phyloP scores from a whole-genome alignment of 352 stramenopile genomes.

The Discostella stelligera region DNA sequence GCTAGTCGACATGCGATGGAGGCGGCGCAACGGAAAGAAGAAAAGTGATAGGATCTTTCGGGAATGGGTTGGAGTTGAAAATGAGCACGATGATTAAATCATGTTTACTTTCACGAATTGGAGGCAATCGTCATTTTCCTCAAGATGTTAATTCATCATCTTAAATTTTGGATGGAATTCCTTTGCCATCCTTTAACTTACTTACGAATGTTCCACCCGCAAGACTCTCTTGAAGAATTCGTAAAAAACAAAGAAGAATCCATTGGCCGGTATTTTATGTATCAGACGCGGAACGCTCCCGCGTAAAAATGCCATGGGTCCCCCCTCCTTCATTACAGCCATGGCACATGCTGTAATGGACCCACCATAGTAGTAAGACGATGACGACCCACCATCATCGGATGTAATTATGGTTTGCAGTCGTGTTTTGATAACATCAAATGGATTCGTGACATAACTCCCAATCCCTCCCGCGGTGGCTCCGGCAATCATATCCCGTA shows the following conservation, averaged over 20 bases:
- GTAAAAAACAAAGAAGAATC: constrained; percentile 86
- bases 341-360: constrained; percentile 57
- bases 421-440: constrained; percentile 85
- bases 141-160: background rate
- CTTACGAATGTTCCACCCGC: constrained; percentile 45
- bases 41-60: background rate
- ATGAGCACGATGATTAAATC: background rate
- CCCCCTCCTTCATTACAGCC: constrained; percentile 62
- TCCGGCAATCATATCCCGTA: constrained; percentile 73
- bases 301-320: constrained; percentile 77
- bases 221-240: constrained; percentile 83
- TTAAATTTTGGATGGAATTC: background rate
- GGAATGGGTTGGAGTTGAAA: background rate
- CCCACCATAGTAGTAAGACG: constrained; percentile 56
- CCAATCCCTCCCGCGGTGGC: constrained; percentile 81
- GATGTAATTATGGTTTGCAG: constrained; percentile 61
- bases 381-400: constrained; percentile 11
- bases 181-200: constrained; percentile 7
- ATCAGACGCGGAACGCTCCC: constrained; percentile 82
- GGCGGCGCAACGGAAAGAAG: constrained; percentile 5
- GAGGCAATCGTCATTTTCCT: background rate
- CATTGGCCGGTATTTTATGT: constrained; percentile 87
- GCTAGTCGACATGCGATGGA: constrained; percentile 35
- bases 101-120: background rate
- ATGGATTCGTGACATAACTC: constrained; percentile 82